A percentile compares a stretch with the other conserved stretches of the same genome.
Evolutionary conservation across 768 basidiomycete species (phyloP).

Genomic region (Strobilomyces echinocephalus): DNA sequence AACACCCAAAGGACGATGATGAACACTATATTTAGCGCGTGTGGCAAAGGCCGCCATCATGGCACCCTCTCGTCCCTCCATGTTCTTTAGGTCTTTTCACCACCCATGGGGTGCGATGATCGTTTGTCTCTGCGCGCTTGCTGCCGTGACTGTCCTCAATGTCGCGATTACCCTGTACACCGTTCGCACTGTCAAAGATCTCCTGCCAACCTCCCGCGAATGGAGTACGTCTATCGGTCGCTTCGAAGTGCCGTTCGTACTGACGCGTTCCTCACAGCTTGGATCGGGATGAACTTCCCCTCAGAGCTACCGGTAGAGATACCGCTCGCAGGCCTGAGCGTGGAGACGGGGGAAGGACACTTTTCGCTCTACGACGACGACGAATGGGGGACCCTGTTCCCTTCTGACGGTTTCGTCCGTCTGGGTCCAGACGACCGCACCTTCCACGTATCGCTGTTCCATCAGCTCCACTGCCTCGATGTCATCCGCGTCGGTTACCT

Average conservation of each 20-base stretch:
- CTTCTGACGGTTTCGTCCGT: constrained; percentile 32
- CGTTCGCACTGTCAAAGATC: constrained; percentile 10
- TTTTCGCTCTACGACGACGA: constrained; percentile 33
- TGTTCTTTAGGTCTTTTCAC: background rate
- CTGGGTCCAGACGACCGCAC: constrained; percentile 32
- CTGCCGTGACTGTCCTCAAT: constrained; percentile 21
- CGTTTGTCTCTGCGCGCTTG: constrained; percentile 18
- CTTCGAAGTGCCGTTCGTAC: background rate
- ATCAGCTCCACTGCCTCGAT: constrained; percentile 46
- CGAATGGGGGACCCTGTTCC: constrained; percentile 34
- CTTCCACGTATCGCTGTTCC: constrained; percentile 38
- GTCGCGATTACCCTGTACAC: constrained; percentile 17
- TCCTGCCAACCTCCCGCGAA: constrained; percentile 14
- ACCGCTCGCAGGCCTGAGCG: constrained; percentile 26
- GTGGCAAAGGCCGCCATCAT: background rate
- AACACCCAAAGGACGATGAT: background rate
- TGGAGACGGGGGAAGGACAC: constrained; percentile 22
- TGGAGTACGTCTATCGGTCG: constrained; percentile 18
- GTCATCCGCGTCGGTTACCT: constrained; percentile 31
- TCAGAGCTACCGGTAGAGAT: constrained; percentile 30
- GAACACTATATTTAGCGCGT: constrained; percentile 3
- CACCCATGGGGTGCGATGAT: background rate
- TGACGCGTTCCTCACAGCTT: constrained; percentile 11
- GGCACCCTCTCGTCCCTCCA: background rate
- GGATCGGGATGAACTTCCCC: constrained; percentile 29